phyloP scores from a whole-genome alignment of 139 green algal genomes.

The Raphidocelis subcapitata region DNA sequence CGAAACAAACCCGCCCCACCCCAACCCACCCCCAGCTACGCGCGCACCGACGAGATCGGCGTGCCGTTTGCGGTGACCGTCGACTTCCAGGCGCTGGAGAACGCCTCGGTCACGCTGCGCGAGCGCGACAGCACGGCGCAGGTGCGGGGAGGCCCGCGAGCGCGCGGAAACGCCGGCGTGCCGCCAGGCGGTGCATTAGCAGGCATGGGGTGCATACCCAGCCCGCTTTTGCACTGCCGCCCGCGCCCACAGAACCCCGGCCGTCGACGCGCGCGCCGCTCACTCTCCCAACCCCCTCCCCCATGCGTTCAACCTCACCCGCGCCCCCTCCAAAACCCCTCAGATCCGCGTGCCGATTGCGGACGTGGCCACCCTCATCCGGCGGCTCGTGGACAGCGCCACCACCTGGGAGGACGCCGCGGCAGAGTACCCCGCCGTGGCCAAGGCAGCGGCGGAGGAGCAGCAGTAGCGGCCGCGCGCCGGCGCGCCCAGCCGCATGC shows the following conservation, averaged over 20 bases:
- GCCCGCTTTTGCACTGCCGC: not conserved
- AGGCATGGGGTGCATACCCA: not conserved
- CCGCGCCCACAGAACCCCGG: not conserved
- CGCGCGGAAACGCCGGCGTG: not conserved
- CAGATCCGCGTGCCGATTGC: slow-evolving; percentile 74
- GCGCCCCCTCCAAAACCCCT: not conserved
- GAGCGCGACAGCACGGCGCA: slow-evolving; percentile 91
- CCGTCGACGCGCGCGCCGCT: not conserved
- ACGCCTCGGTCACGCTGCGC: slow-evolving; percentile 89
- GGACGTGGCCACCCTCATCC: slow-evolving; percentile 75
- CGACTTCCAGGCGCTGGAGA: slow-evolving; percentile 77
- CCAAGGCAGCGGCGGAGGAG: slow-evolving; percentile 30
- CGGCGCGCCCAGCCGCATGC: no score
- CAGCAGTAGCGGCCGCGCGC: no score
- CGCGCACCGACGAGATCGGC: slow-evolving; percentile 92
- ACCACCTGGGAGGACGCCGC: slow-evolving; percentile 73
- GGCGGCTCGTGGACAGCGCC: slow-evolving; percentile 57
- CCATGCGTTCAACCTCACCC: not conserved
- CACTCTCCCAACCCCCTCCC: not conserved
- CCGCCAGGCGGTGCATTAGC: not conserved
- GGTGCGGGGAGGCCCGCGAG: slow-evolving; percentile 30
- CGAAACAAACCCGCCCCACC: no score
- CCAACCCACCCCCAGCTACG: slow-evolving; percentile 55
- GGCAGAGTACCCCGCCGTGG: slow-evolving; percentile 81
- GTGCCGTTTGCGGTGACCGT: slow-evolving; percentile 97